Evolutionary conservation across 768 basidiomycete species (phyloP).

Genomic region (Naganishia friedmannii): DNA sequence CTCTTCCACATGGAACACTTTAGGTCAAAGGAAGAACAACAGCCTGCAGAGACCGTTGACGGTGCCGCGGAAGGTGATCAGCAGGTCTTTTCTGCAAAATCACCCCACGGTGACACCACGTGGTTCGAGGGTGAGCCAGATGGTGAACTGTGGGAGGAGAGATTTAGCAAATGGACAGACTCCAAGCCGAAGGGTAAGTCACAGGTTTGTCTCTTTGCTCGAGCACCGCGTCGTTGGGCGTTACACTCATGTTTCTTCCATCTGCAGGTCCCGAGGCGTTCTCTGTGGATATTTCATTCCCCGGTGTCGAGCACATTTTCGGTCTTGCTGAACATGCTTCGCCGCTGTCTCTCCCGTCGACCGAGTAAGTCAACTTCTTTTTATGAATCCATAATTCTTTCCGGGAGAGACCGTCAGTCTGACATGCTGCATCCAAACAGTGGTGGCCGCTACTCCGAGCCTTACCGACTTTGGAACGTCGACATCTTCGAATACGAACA

Average conservation of each 20-base stretch:
- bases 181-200: slow-evolving; percentile 84
- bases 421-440: slow-evolving; percentile 42
- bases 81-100: slow-evolving; percentile 54
- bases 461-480: slow-evolving; percentile 88
- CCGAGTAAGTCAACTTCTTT: slow-evolving; percentile 49
- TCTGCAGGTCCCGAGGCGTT: slow-evolving; percentile 83
- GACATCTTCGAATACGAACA: slow-evolving; percentile 96
- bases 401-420: not conserved
- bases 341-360: slow-evolving; percentile 79
- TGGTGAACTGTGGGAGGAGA: slow-evolving; percentile 86
- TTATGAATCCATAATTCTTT: not conserved
- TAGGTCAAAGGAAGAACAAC: slow-evolving; percentile 59
- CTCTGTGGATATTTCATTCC: slow-evolving; percentile 88
- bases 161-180: slow-evolving; percentile 81
- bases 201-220: not conserved
- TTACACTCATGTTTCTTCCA: not conserved
- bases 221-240: not conserved
- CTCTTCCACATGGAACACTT: slow-evolving; percentile 98
- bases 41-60: slow-evolving; percentile 45
- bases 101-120: slow-evolving; percentile 37
- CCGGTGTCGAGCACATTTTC: slow-evolving; percentile 82
- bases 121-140: slow-evolving; percentile 90
- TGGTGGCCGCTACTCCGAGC: slow-evolving; percentile 79
- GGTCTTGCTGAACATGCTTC: slow-evolving; percentile 97
- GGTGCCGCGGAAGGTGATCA: slow-evolving; percentile 53